Base-by-base conservation (phyloP, 2,329 filamentous ascomycete species). In the Pestalotiopsis sp. region DNA sequence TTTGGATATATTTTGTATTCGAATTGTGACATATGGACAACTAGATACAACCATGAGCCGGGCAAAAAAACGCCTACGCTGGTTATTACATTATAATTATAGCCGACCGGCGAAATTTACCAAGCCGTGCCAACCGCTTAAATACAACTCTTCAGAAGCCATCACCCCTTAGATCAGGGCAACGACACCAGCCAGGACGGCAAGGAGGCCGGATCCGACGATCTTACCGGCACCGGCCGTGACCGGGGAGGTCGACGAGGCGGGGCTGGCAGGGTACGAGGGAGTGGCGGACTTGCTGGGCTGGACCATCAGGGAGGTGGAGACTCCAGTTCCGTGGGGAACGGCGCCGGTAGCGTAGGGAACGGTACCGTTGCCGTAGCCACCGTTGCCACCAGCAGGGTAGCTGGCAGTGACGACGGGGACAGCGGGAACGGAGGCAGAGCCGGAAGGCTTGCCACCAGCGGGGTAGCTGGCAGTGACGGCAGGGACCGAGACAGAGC, bases 371-470 rank as follows among this genome's bases (percentile, higher is more conserved):
- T 63, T 63, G 41, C 59, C 59, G 56, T 59, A 66, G 56, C 64
- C 64, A 36, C 68, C 67, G 59, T 70, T 45, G 59, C 68, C 68
- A n/a, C 64, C 45, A 27, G 39, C 25, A 14, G 64, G 63, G 68
- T 57, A 66, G n/a, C 63, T 56, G 20, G 63, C 56, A 31, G 65
- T 56, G 39, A 61, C 36, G 20, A 25, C 20, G 31, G 31, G 39
- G 3, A 64, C 41, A 27, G 62, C 20, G 41, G 36, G 27, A 52
- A 27, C 23, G 38, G 62, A 45, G 20, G 49, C 64, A 58, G 17
- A 20, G 27, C 27, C 45, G 20, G 52, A 27, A 12, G 64, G 45
- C 23, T n/a, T 57, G 27, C 25, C 36, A 39, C 57, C 65, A 49
- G 36, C 62, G 13, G 62, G 62, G 41, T 52, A 64, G 45, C n/a